These are phyloP conservation scores for Xerocomellus amylosporus DNA, from an alignment of 768 basidiomycete genomes.

Conservation along the genomic window DNA sequence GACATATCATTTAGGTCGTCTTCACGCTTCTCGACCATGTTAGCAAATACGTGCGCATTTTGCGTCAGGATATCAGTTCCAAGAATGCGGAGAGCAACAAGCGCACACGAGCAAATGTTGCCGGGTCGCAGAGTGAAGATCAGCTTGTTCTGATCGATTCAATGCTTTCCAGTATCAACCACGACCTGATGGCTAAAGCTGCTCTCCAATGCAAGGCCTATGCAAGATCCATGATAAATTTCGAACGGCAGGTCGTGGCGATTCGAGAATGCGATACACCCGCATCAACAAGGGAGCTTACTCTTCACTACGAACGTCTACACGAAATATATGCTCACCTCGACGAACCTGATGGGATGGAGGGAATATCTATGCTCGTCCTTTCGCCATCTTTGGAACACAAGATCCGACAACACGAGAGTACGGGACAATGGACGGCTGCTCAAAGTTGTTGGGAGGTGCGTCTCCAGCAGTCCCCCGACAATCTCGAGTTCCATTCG, in stretches of 20 bases:
- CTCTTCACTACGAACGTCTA: conserved; percentile 72
- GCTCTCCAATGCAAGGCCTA: conserved; percentile 94
- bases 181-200: conserved; percentile 87
- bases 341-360: conserved; percentile 99
- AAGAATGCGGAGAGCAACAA: conserved; percentile 50
- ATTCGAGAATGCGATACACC: conserved; percentile 42
- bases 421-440: conserved; percentile 94
- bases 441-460: conserved; percentile 99
- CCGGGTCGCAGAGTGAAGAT: conserved; percentile 44
- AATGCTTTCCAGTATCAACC: conserved; percentile 77
- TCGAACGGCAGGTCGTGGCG: conserved; percentile 76
- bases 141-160: conserved; percentile 76
- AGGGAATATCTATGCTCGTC: conserved; percentile 88
- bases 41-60: conserved; percentile 80
- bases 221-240: conserved; percentile 91
- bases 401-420: conserved; percentile 97
- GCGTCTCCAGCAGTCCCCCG: conserved; percentile 82
- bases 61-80: conserved; percentile 60
- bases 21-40: conserved; percentile 95
- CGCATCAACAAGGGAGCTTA: conserved; percentile 44
- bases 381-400: conserved; percentile 89
- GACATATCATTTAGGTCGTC: conserved; percentile 59
- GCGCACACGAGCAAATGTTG: conserved; percentile 42
- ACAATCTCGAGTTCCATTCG: conserved; percentile 84
- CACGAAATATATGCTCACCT: conserved; percentile 96